Percentiles rank a stretch among this genome's conserved stretches.
Conservation (phyloP, 2,329 filamentous ascomycete species). For the Apiospora phragmitis region DNA sequence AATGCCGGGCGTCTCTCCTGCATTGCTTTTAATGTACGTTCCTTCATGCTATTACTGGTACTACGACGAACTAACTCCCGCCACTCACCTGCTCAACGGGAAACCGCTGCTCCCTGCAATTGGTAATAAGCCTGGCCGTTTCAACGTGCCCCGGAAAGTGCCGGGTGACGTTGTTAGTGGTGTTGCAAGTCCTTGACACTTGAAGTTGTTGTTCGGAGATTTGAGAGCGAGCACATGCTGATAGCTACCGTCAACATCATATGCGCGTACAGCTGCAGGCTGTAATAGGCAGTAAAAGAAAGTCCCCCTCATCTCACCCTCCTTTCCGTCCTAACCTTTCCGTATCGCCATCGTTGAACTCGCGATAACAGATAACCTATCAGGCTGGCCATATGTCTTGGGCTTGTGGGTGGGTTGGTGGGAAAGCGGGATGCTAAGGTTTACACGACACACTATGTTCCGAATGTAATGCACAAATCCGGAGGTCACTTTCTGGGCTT, state of each 20-base stretch:
- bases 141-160: not conserved
- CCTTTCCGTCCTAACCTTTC: not conserved
- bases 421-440: not conserved
- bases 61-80: not conserved
- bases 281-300: not conserved
- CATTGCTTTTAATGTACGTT: not conserved
- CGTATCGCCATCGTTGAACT: not conserved
- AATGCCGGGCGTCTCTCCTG: not conserved
- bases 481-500: not conserved
- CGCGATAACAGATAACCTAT: slow-evolving; percentile 11
- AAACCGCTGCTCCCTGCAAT: not conserved
- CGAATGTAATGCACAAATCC: not conserved
- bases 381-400: not conserved
- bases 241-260: not conserved
- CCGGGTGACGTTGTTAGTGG: not conserved
- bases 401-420: not conserved
- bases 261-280: not conserved
- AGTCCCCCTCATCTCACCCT: not conserved
- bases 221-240: not conserved
- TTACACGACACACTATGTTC: not conserved
- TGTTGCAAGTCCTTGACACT: not conserved
- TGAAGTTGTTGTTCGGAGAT: not conserved
- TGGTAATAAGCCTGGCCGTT: not conserved
- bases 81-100: not conserved
- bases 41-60: not conserved